Base-by-base conservation (phyloP, 495 filamentous ascomycete species). In the Choiromyces venosus region DNA sequence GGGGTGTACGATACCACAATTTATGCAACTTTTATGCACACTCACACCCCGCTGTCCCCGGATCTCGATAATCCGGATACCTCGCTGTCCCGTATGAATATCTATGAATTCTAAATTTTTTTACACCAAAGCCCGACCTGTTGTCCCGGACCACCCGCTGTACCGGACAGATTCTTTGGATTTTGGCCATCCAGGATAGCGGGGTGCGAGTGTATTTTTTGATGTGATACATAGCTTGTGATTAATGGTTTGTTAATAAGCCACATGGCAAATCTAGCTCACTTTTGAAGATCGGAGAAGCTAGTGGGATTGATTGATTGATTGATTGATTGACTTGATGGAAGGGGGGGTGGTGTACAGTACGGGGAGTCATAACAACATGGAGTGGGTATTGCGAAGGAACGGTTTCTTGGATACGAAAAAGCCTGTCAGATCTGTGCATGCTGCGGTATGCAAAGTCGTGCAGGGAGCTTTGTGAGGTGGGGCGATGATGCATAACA, bases 351-450 rank as follows among this genome's bases (percentile, higher is more conserved):
- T n/a, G n/a, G n/a, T n/a, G n/a, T n/a, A n/a, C n/a, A n/a, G 52
- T 12, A 18, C 14, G n/a, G 25, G 52, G n/a, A 61, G 52, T 61
- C 52, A 61, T 29, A 61, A 29, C 52, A 25, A 61, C 52, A 61
- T 14, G 52, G 52, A 61, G 52, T 61, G 52, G 52, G 52, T 29
- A 61, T 61, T 61, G 52, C 52, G 52, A 61, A 16, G 25, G 52
- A 29, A 61, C 25, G 10, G n/a, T 61, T 61, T 61, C 52, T 61
- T 61, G 52, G 52, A 25, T 52, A 52, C 44, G 44, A 40, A 61
- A 52, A 29, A 29, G 75, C 75, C 74, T 77, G 75, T 77, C 75
- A 77, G 75, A 77, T 77, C 75, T 56, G 70, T 76, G 74, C 75
- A 76, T 61, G 52, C n/a, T 61, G 52, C 52, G n/a, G 73, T 56